Conservation (phyloP, 805 yeast genomes). For the Alloascoidea hylecoeti region DNA sequence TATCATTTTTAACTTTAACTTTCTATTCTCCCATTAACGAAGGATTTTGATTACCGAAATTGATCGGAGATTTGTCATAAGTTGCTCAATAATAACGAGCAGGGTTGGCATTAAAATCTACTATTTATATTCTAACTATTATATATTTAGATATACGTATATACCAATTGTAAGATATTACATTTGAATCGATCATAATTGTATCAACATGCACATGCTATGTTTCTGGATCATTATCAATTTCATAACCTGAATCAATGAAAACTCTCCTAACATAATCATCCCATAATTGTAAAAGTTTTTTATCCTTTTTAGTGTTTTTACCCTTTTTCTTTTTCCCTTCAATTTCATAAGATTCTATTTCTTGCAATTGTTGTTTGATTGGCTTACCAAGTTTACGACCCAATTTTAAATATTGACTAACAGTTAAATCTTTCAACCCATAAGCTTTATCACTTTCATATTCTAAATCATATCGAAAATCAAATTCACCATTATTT, state of each 20-base stretch:
- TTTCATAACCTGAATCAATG: background rate
- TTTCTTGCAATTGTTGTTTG: background rate
- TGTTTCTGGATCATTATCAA: background rate
- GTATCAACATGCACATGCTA: no score
- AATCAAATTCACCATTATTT: slow-evolving; percentile 23
- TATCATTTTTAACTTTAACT: no score
- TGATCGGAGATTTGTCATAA: no score
- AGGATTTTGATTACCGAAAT: no score
- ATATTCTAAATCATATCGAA: slow-evolving; percentile 31
- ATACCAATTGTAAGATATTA: no score
- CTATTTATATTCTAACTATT: no score
- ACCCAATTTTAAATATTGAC: slow-evolving; percentile 45
- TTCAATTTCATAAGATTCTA: background rate
- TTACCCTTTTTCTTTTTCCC: background rate
- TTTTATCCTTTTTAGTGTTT: background rate
- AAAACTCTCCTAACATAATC: no score
- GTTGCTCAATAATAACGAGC: no score
- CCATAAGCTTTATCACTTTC: slow-evolving; percentile 52
- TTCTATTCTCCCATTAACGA: no score
- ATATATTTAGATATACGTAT: no score
- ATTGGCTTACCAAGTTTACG: slow-evolving; percentile 5
- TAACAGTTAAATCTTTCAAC: slow-evolving; percentile 40
- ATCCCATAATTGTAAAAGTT: background rate
- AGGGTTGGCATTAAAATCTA: no score
- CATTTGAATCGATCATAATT: no score